Evolutionary conservation across 2,329 filamentous ascomycete genomes (phyloP), one percentile per base, ranked within the genome.

Genomic region (Simplicillium sp.): DNA sequence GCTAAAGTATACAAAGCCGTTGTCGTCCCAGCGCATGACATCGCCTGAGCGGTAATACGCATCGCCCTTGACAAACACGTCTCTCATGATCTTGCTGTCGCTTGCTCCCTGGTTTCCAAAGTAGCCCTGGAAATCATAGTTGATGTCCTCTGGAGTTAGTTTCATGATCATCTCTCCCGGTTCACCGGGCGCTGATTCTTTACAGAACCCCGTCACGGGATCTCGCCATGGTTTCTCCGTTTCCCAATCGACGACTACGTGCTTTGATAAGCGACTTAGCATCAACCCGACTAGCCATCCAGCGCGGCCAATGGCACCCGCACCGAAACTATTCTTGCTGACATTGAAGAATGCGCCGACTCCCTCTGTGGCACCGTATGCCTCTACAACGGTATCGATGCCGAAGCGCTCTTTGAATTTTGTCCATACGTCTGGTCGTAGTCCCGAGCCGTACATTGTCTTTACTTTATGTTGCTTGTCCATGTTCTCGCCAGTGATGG

Each of bases 351-450:
- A 73, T 1, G 73, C 85, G 2, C 75, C 67, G 1, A 77, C 73
- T 3, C 81, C 84, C 58, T 90, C 85, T 0, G 85, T 88, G 1
- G 84, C 74, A 7, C 82, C 82, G 59, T 92, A 94, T 59, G 94
- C 89, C 54, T 94, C 87, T 43, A 75, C 80, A 42, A 90, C 75
- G 1, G 74, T 75, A 28, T 78, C 75, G 40, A 94, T 76, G 16
- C 76, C 80, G 53, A 92, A 95, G 11, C 88, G 80, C 17, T 84
- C 73, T 57, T 88, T 87, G 68, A 94, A 90, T 7, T 65, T 68
- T 45, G 85, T 78, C 88, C 88, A 95, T 25, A 94, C 77, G 52
- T 94, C 87, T 0, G 87, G 86, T 0, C 88, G 75, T 14, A 94
- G 67, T 2, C 88, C 88, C 53, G 94, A 94, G 13, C 88, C 88